These are phyloP conservation scores for Hyphochytrium catenoides DNA, from an alignment of 352 stramenopile species.

Conservation along the genomic window DNA sequence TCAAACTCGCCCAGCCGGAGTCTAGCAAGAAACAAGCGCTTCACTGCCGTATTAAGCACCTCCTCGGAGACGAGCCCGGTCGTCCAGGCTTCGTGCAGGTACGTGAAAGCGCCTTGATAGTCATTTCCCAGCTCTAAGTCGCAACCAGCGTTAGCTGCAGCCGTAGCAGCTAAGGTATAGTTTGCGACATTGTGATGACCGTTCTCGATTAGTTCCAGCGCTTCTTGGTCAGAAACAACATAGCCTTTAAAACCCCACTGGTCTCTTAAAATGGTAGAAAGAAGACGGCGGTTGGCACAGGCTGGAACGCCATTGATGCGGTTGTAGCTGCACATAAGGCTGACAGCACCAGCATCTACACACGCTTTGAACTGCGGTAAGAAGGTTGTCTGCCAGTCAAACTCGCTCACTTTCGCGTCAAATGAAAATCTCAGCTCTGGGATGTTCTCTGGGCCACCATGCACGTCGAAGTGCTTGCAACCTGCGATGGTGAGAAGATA, in stretches of 20 bases:
- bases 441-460: conserved; percentile 43
- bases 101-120: conserved; percentile 65
- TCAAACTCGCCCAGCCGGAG: conserved; percentile 79
- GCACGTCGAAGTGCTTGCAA: conserved; percentile 80
- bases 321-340: conserved; percentile 93
- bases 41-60: conserved; percentile 24
- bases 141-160: conserved; percentile 21
- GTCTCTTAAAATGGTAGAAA: conserved; percentile 41
- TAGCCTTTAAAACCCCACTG: conserved; percentile 74
- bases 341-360: conserved; percentile 42
- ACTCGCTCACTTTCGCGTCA: conserved; percentile 54
- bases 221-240: conserved; percentile 79
- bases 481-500: conserved; percentile 54
- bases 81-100: conserved; percentile 25
- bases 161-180: conserved; percentile 30
- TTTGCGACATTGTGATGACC: conserved; percentile 49
- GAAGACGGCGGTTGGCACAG: conserved; percentile 59
- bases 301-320: conserved; percentile 74
- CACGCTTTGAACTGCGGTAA: conserved; percentile 53
- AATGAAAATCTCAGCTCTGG: conserved; percentile 62
- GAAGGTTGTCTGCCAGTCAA: conserved; percentile 80
- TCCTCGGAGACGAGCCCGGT: conserved; percentile 23
- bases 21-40: conserved; percentile 48
- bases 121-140: conserved; percentile 40
- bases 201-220: conserved; percentile 53